A percentile compares a stretch with the other conserved stretches of the same genome.
Conservation (phyloP, 768 basidiomycete species). For the Hemileccinum rubropunctum region DNA sequence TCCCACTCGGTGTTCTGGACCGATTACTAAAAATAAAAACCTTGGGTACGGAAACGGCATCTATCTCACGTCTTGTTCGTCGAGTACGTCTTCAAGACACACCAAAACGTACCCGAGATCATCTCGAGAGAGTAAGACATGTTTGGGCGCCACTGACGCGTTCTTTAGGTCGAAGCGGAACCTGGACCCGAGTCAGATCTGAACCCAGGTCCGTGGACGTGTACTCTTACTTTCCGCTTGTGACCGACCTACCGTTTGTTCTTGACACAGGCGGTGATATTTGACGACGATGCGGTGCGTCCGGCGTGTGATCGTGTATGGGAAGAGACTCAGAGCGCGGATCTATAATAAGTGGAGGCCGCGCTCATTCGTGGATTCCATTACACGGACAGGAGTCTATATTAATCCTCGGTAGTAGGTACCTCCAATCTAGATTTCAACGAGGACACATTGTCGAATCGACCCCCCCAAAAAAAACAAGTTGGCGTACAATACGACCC, state of each 20-base stretch:
- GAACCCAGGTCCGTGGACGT: conserved; percentile 6
- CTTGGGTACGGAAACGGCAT: conserved; percentile 13
- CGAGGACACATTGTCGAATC: no score
- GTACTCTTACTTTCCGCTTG: neutral
- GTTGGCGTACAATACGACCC: no score
- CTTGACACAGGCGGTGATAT: conserved; percentile 11
- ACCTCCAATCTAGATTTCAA: no score
- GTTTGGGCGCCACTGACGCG: no score
- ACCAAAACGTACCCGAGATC: conserved; percentile 11
- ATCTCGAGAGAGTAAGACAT: neutral
- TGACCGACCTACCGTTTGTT: no score
- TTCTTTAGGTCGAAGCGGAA: conserved; percentile 11
- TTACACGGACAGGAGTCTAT: no score
- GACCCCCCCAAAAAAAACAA: no score
- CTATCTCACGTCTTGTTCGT: conserved; percentile 14
- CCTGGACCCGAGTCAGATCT: conserved; percentile 14
- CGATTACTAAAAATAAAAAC: no score
- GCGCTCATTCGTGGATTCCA: no score
- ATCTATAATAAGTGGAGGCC: no score
- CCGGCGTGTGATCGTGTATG: conserved; percentile 12
- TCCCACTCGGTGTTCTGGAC: no score
- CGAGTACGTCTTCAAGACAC: conserved; percentile 12
- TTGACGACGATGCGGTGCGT: conserved; percentile 14
- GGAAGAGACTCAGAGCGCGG: conserved; percentile 1
- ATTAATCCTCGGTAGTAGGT: no score